Percentiles rank a stretch among this genome's conserved stretches.
Evolutionary conservation across 2,329 filamentous ascomycete genomes (phyloP).

Genomic region (Emergomyces orientalis): DNA sequence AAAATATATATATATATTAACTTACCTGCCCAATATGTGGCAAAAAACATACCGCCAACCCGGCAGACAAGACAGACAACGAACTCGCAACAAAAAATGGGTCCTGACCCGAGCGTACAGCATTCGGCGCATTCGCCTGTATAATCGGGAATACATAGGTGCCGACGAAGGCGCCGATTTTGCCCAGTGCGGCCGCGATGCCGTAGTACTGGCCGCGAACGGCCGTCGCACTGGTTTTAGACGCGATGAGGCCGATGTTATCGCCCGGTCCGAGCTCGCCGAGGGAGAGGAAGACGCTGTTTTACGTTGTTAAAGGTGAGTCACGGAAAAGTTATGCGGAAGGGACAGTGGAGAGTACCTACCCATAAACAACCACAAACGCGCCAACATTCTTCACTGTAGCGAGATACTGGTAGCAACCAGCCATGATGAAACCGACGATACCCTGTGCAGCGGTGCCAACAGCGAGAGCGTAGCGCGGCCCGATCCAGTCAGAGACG

Average conservation of each 20-base stretch:
- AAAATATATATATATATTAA: neutral
- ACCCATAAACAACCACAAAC: slow-evolving; percentile 70
- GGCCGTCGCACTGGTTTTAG: slow-evolving; percentile 79
- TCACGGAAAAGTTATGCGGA: neutral
- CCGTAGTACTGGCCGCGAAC: slow-evolving; percentile 69
- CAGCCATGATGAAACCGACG: slow-evolving; percentile 84
- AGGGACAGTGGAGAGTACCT: slow-evolving; percentile 12
- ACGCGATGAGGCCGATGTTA: slow-evolving; percentile 80
- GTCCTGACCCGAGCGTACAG: slow-evolving; percentile 60
- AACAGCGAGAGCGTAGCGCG: slow-evolving; percentile 60
- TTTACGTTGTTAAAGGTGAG: neutral
- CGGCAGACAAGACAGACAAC: slow-evolving; percentile 66
- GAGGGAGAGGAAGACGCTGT: slow-evolving; percentile 60
- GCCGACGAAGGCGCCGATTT: slow-evolving; percentile 64
- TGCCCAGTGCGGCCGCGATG: slow-evolving; percentile 39
- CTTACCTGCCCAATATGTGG: slow-evolving; percentile 58
- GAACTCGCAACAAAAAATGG: slow-evolving; percentile 79
- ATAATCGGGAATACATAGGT: slow-evolving; percentile 74
- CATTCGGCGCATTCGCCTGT: slow-evolving; percentile 45
- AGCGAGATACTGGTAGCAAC: slow-evolving; percentile 61
- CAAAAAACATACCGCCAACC: slow-evolving; percentile 56
- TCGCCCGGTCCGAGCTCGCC: slow-evolving; percentile 80
- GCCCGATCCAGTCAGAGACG: slow-evolving; percentile 67
- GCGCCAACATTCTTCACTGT: slow-evolving; percentile 57
- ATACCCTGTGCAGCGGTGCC: slow-evolving; percentile 65